phyloP scores from a whole-genome alignment of 345 rosid species.

The Arabidopsis suecica region DNA sequence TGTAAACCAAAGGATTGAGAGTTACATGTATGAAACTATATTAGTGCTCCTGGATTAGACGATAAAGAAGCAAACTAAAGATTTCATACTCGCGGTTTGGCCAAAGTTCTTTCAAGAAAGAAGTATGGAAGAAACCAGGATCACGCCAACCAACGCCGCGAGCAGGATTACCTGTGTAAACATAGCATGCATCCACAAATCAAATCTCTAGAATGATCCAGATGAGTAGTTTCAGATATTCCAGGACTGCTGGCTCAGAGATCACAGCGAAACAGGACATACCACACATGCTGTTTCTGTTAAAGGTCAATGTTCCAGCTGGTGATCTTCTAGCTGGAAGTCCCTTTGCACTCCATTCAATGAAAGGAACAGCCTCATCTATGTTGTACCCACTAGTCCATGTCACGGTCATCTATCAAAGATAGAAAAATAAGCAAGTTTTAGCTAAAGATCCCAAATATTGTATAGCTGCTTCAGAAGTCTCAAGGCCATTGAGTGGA shows the following conservation, averaged over 20 bases:
- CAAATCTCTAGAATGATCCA: slow-evolving; percentile 15
- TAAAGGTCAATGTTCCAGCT: slow-evolving; percentile 84
- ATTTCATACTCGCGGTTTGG: slow-evolving; percentile 61
- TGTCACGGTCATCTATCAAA: slow-evolving; percentile 81
- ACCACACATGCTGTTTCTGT: slow-evolving; percentile 90
- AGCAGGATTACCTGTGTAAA: slow-evolving; percentile 70
- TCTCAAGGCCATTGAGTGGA: neutral
- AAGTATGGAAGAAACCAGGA: slow-evolving; percentile 79
- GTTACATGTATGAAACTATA: slow-evolving; percentile 9
- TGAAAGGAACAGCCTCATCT: slow-evolving; percentile 76
- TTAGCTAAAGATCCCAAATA: neutral
- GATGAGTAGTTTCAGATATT: neutral
- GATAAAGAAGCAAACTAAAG: slow-evolving; percentile 5
- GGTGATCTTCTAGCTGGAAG: slow-evolving; percentile 54
- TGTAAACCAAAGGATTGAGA: slow-evolving; percentile 36
- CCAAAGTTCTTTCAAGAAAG: slow-evolving; percentile 81
- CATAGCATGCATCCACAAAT: slow-evolving; percentile 23
- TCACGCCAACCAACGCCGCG: slow-evolving; percentile 88
- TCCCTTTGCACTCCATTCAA: slow-evolving; percentile 73
- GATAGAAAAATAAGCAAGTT: slow-evolving; percentile 17
- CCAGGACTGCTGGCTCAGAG: neutral
- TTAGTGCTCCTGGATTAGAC: neutral
- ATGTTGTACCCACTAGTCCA: slow-evolving; percentile 97
- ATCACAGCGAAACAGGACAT: slow-evolving; percentile 37
- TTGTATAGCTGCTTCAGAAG: neutral